Conservation (phyloP, 208 protist species). For the Angomonas deanei region DNA sequence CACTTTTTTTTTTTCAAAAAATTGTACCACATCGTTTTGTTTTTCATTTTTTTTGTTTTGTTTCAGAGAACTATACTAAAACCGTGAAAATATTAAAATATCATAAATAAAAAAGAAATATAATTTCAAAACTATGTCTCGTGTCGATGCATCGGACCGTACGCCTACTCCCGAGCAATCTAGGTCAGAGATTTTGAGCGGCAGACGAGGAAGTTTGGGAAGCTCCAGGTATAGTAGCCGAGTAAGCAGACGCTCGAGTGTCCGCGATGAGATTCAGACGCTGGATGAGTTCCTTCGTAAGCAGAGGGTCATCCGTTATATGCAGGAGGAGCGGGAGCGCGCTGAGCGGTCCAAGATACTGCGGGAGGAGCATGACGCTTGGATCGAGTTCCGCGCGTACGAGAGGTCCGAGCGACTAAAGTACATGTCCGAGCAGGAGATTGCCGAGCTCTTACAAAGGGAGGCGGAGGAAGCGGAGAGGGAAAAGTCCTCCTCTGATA, state of each 20-base stretch:
- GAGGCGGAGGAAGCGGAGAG: conserved; percentile 44
- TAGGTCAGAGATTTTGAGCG: conserved; percentile 13
- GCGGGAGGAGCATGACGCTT: conserved; percentile 69
- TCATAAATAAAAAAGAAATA: neutral
- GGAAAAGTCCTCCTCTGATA: conserved; percentile 32
- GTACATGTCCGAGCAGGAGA: conserved; percentile 69
- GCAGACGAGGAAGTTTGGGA: conserved; percentile 28
- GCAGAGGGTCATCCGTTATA: conserved; percentile 80
- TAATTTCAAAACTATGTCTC: conserved; percentile 2
- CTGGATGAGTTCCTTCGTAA: conserved; percentile 76
- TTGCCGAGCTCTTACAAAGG: conserved; percentile 49
- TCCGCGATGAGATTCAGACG: conserved; percentile 68
- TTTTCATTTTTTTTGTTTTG: neutral
- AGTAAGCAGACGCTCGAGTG: conserved; percentile 60
- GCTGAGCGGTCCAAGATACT: conserved; percentile 53
- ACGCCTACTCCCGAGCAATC: conserved; percentile 17
- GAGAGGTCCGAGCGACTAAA: conserved; percentile 71
- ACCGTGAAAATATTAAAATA: no score
- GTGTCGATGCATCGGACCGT: conserved; percentile 10
- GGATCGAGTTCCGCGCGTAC: conserved; percentile 51
- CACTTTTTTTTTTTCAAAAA: conserved; percentile 1
- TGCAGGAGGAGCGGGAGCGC: conserved; percentile 79
- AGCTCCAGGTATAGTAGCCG: conserved; percentile 62
- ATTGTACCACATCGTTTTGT: neutral
- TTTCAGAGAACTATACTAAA: neutral